Percentiles rank a stretch among this genome's conserved stretches.
These are phyloP conservation scores for Xylaria sp. DNA, from an alignment of 2,329 filamentous ascomycete genomes.

Conservation along the genomic window DNA sequence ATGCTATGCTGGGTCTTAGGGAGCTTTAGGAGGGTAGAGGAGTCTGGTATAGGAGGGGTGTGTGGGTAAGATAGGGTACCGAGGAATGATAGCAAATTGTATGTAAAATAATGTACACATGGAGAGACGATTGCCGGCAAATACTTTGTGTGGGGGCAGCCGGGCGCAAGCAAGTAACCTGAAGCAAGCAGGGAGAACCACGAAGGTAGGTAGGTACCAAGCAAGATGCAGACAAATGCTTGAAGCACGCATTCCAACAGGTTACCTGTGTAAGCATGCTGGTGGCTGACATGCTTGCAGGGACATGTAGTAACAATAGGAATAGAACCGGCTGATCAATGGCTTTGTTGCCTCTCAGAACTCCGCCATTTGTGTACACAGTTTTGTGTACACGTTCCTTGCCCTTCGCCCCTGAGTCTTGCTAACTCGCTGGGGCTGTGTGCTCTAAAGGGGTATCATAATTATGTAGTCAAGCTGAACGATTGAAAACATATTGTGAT, in stretches of 20 bases:
- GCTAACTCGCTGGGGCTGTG: background rate
- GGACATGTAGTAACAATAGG: slow-evolving; percentile 22
- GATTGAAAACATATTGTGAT: background rate
- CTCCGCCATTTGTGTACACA: slow-evolving; percentile 10
- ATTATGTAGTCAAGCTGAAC: background rate
- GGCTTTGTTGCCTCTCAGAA: background rate
- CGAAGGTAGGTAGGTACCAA: slow-evolving; percentile 9
- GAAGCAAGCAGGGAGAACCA: slow-evolving; percentile 11
- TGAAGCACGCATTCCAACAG: slow-evolving; percentile 9
- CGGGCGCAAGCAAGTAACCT: slow-evolving; percentile 16
- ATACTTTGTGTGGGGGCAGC: slow-evolving; percentile 31
- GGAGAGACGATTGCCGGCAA: slow-evolving; percentile 21
- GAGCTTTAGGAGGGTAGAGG: slow-evolving; percentile 24
- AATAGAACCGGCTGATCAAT: slow-evolving; percentile 12
- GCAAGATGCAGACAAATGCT: slow-evolving; percentile 7
- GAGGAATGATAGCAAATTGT: background rate
- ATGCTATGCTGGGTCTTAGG: slow-evolving; percentile 34
- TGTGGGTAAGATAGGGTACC: slow-evolving; percentile 29
- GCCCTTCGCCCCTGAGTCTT: background rate
- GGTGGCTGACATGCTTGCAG: slow-evolving; percentile 27
- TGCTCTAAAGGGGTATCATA: background rate
- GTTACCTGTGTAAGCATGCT: slow-evolving; percentile 22
- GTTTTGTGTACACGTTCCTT: background rate
- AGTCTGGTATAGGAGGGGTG: slow-evolving; percentile 34
- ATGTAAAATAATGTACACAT: slow-evolving; percentile 18